phyloP scores from a whole-genome alignment of 2,329 filamentous ascomycete genomes.

The Fusarium albidum region DNA sequence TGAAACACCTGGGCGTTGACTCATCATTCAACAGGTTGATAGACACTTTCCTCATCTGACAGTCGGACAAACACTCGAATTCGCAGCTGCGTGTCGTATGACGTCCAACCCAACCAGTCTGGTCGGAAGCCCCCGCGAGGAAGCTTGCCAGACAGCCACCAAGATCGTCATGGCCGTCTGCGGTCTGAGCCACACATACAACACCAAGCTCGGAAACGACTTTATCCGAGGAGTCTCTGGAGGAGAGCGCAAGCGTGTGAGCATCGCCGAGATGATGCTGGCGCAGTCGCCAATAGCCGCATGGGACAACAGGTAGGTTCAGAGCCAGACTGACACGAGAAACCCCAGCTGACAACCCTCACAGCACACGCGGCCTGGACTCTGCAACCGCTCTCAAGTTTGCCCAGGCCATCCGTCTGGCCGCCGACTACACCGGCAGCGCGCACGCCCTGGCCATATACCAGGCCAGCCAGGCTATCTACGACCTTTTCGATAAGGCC shows the following conservation, averaged over 20 bases:
- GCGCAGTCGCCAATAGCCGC: slow-evolving; percentile 62
- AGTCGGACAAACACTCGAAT: slow-evolving; percentile 76
- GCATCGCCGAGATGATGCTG: slow-evolving; percentile 80
- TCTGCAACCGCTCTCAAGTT: slow-evolving; percentile 78
- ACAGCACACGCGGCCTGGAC: slow-evolving; percentile 76
- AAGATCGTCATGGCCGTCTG: slow-evolving; percentile 74
- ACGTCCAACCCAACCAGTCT: too few species aligned
- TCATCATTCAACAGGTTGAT: slow-evolving; percentile 57
- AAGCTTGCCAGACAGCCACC: too few species aligned
- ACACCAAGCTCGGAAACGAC: too few species aligned
- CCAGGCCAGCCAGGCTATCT: slow-evolving; percentile 74
- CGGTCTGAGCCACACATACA: too few species aligned
- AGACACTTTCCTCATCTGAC: slow-evolving; percentile 81
- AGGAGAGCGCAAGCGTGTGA: slow-evolving; percentile 80
- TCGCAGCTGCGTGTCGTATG: too few species aligned
- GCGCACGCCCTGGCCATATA: slow-evolving; percentile 75
- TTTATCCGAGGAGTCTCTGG: too few species aligned
- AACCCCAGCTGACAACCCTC: too few species aligned
- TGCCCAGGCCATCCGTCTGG: slow-evolving; percentile 69
- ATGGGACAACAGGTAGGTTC: slow-evolving; percentile 86
- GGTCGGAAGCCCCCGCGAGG: slow-evolving; percentile 74
- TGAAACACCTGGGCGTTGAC: accelerated
- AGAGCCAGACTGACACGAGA: too few species aligned
- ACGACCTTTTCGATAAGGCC: slow-evolving; percentile 79
- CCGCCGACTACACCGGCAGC: slow-evolving; percentile 69